A percentile compares a stretch with the other conserved stretches of the same genome.
Evolutionary conservation across 2,329 filamentous ascomycete genomes (phyloP).

Genomic region (Scopulariopsis brevicaulis): DNA sequence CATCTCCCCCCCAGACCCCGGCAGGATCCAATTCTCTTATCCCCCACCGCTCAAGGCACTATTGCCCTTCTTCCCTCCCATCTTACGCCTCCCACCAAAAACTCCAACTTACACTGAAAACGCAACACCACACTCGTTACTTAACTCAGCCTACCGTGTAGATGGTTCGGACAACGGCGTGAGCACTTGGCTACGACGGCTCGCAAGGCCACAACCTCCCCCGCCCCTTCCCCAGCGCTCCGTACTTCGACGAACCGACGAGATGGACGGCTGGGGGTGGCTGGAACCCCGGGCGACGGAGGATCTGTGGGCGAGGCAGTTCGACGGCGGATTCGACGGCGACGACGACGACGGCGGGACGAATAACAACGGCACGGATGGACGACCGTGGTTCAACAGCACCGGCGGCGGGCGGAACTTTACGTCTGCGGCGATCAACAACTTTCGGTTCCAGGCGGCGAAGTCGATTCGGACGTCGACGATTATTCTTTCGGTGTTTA

Average conservation of each 20-base stretch:
- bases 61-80: too few relatives aligned
- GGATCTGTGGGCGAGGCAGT: constrained; percentile 7
- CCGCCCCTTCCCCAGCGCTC: neutral
- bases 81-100: too few relatives aligned
- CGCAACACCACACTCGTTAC: neutral
- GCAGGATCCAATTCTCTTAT: constrained; percentile 14
- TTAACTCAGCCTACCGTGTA: constrained; percentile 18
- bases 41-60: neutral
- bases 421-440: neutral
- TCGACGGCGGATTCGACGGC: constrained; percentile 7
- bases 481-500: constrained; percentile 50
- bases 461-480: constrained; percentile 50
- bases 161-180: constrained; percentile 19
- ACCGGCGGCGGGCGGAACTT: constrained; percentile 7
- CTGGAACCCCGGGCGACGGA: constrained; percentile 8
- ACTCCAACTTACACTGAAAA: neutral
- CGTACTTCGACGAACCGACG: neutral
- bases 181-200: constrained; percentile 24
- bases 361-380: neutral
- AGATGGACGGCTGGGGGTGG: constrained; percentile 11
- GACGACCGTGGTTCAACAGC: neutral
- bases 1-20: constrained; percentile 10
- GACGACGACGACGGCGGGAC: constrained; percentile 9
- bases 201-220: constrained; percentile 4
- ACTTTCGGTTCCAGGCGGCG: constrained; percentile 35